Evolutionary conservation across 139 green algal species (phyloP).

Genomic region (Marvania coccoides): DNA sequence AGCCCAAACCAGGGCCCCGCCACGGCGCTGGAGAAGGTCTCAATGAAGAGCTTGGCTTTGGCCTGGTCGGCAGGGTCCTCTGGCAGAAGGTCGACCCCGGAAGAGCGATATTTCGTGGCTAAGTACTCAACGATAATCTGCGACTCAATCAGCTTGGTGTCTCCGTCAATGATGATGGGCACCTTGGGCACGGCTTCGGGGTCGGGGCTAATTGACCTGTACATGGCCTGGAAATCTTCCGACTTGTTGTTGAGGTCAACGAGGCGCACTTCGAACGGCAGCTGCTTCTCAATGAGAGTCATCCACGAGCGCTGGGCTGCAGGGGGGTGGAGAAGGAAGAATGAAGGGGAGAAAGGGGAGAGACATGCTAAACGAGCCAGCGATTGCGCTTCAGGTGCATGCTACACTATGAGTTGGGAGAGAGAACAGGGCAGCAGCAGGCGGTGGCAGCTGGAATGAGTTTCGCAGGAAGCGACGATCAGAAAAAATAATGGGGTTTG

Average conservation of each 20-base stretch:
- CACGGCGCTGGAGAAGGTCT: background rate
- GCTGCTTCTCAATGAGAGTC: conserved; percentile 2
- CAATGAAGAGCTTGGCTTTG: background rate
- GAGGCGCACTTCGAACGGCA: background rate
- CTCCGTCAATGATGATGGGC: conserved; percentile 2
- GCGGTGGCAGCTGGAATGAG: background rate
- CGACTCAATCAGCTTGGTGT: conserved; percentile 5
- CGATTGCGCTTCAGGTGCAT: too few species aligned
- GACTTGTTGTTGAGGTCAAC: conserved; percentile 3
- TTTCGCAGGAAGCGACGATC: too few species aligned
- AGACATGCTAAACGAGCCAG: too few species aligned
- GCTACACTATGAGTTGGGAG: too few species aligned
- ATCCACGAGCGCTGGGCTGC: background rate
- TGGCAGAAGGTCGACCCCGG: background rate
- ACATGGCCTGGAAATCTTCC: background rate
- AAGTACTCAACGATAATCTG: conserved; percentile 1
- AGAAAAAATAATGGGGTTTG: too few species aligned
- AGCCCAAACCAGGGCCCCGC: background rate
- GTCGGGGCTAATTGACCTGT: background rate
- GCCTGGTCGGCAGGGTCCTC: background rate
- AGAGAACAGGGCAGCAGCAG: background rate
- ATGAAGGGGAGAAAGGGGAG: background rate
- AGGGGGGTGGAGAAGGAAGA: background rate
- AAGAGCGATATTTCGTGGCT: background rate
- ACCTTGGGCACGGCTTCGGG: background rate